A percentile compares a stretch with the other conserved stretches of the same genome.
These are phyloP conservation scores for Ogataea pini DNA, from an alignment of 805 yeast species.

Conservation along the genomic window DNA sequence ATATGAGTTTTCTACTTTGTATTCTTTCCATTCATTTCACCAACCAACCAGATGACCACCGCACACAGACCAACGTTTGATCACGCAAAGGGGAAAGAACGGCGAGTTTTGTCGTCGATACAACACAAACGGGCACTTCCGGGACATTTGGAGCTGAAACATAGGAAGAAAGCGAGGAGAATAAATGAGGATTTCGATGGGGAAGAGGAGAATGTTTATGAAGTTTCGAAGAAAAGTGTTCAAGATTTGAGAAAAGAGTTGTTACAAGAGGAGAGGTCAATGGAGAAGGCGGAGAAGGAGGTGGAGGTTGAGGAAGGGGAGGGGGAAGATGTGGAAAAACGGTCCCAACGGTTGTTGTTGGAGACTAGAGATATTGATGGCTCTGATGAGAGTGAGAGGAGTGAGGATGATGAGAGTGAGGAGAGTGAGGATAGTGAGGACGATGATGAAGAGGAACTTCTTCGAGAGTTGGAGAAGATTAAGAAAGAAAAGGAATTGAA, in stretches of 20 bases:
- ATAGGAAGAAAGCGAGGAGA: constrained; percentile 33
- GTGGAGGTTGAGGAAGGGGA: constrained; percentile 30
- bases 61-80: constrained; percentile 73
- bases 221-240: constrained; percentile 19
- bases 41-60: too few species aligned
- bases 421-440: constrained; percentile 26
- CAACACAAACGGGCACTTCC: constrained; percentile 56
- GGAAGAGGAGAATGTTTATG: constrained; percentile 19
- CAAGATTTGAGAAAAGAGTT: constrained; percentile 23
- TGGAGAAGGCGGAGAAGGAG: neutral
- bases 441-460: constrained; percentile 41
- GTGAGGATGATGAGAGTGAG: constrained; percentile 17
- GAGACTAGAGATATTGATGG: constrained; percentile 31
- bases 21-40: too few species aligned
- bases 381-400: constrained; percentile 23
- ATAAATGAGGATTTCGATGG: constrained; percentile 35
- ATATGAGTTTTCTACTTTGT: too few species aligned
- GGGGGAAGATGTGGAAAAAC: constrained; percentile 21
- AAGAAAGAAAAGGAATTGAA: constrained; percentile 37
- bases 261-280: neutral
- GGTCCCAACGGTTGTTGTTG: constrained; percentile 17
- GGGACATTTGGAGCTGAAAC: constrained; percentile 55
- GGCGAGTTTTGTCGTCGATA: constrained; percentile 44
- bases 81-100: constrained; percentile 56
- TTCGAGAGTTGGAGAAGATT: constrained; percentile 42